A percentile compares a stretch with the other conserved stretches of the same genome.
Conservation (phyloP, 257 asterid genomes). For the Capsicum pubescens region DNA sequence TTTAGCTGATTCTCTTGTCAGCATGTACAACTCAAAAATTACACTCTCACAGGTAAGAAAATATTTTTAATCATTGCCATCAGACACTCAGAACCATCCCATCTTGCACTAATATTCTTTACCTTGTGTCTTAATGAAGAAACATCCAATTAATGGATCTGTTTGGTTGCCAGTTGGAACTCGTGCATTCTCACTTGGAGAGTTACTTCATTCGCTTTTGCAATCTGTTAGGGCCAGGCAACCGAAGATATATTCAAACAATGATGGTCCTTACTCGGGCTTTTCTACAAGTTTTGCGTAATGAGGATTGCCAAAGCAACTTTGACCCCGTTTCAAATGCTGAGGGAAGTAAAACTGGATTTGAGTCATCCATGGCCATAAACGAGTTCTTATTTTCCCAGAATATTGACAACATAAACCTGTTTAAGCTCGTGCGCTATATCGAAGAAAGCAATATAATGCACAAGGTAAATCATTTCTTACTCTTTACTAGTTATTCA, state of each 20-base stretch:
- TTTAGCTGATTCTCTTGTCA: conserved; percentile 92
- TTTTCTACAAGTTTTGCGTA: conserved; percentile 52
- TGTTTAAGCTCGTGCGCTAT: conserved; percentile 68
- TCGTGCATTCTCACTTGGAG: conserved; percentile 68
- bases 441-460: conserved; percentile 82
- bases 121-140: conserved; percentile 18
- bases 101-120: conserved; percentile 1
- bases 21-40: conserved; percentile 84
- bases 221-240: conserved; percentile 86
- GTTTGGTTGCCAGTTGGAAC: conserved; percentile 66
- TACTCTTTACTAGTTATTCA: conserved; percentile 24
- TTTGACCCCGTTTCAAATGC: conserved; percentile 42
- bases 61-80: background rate
- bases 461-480: conserved; percentile 67
- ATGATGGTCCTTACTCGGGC: conserved; percentile 75
- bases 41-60: conserved; percentile 72
- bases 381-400: conserved; percentile 86
- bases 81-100: background rate
- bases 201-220: conserved; percentile 68
- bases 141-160: conserved; percentile 18
- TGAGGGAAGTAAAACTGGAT: conserved; percentile 45
- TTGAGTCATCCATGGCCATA: conserved; percentile 63
- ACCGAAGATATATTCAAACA: conserved; percentile 92
- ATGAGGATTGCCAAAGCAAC: conserved; percentile 41
- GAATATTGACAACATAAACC: conserved; percentile 92